Conservation (phyloP, 257 asterid genomes). For the Jasminum sambac region DNA sequence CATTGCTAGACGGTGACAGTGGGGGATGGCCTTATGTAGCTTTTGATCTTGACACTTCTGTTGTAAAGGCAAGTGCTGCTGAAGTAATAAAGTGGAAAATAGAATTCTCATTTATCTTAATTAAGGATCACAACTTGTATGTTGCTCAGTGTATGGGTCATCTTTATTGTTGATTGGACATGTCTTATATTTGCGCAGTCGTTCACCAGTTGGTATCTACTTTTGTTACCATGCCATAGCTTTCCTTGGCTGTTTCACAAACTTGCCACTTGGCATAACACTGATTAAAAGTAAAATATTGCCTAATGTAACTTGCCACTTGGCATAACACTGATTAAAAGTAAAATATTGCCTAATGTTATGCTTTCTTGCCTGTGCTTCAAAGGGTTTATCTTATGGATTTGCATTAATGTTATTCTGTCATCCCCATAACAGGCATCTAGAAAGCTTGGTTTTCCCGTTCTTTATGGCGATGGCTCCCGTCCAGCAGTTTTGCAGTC, state of each 20-base stretch:
- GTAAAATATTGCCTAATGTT: not conserved
- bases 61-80: conserved; percentile 70
- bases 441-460: conserved; percentile 85
- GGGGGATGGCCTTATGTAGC: conserved; percentile 81
- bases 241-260: not conserved
- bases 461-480: conserved; percentile 93
- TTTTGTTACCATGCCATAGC: not conserved
- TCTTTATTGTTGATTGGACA: conserved; percentile 2
- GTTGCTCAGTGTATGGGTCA: not conserved
- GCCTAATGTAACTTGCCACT: not conserved
- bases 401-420: conserved; percentile 12
- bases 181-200: not conserved
- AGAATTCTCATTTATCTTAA: conserved; percentile 2
- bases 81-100: conserved; percentile 15
- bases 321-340: not conserved
- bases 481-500: conserved; percentile 97
- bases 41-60: conserved; percentile 88
- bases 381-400: conserved; percentile 13
- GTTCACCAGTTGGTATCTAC: not conserved
- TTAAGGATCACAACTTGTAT: not conserved
- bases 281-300: not conserved
- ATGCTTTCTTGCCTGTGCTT: not conserved
- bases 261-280: not conserved
- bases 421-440: conserved; percentile 60
- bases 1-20: conserved; percentile 67